These are phyloP conservation scores for Ceratocystis variospora DNA, from an alignment of 2,329 filamentous ascomycete genomes.

Conservation along the genomic window DNA sequence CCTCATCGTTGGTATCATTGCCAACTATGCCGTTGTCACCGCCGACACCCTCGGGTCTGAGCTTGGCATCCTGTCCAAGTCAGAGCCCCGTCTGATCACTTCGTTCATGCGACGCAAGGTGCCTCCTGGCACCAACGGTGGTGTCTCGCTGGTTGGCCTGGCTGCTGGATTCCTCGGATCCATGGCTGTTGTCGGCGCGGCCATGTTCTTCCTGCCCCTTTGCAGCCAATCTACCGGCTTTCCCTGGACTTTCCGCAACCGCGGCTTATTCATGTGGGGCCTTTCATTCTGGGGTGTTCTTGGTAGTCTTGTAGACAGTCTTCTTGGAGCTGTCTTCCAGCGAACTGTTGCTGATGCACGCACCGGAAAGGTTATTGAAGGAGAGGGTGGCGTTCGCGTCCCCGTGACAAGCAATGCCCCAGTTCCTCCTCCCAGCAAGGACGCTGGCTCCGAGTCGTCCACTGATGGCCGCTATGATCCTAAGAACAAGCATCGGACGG, in stretches of 20 bases:
- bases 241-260: constrained; percentile 37
- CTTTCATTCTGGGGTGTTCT: constrained; percentile 60
- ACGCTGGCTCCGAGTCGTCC: constrained; percentile 26
- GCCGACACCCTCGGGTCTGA: constrained; percentile 94
- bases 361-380: constrained; percentile 80
- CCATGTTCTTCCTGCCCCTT: constrained; percentile 55
- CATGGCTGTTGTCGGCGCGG: constrained; percentile 51
- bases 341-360: constrained; percentile 72
- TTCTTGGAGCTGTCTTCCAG: constrained; percentile 75
- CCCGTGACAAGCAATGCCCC: constrained; percentile 31
- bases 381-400: constrained; percentile 54
- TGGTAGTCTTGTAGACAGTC: constrained; percentile 74
- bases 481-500: constrained; percentile 35
- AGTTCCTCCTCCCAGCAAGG: constrained; percentile 19
- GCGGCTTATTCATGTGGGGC: constrained; percentile 36
- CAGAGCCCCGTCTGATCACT: constrained; percentile 71
- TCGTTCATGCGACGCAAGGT: constrained; percentile 63
- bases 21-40: constrained; percentile 81
- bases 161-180: constrained; percentile 61
- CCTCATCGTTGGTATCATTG: constrained; percentile 51
- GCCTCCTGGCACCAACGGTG: constrained; percentile 84
- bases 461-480: constrained; percentile 35
- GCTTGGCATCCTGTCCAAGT: constrained; percentile 73
- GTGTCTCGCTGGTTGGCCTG: constrained; percentile 65
- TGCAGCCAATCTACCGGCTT: constrained; percentile 40